A percentile compares a stretch with the other conserved stretches of the same genome.
Conservation (phyloP, 2,329 filamentous ascomycete genomes). For the Myriosclerotinia scirpicola region DNA sequence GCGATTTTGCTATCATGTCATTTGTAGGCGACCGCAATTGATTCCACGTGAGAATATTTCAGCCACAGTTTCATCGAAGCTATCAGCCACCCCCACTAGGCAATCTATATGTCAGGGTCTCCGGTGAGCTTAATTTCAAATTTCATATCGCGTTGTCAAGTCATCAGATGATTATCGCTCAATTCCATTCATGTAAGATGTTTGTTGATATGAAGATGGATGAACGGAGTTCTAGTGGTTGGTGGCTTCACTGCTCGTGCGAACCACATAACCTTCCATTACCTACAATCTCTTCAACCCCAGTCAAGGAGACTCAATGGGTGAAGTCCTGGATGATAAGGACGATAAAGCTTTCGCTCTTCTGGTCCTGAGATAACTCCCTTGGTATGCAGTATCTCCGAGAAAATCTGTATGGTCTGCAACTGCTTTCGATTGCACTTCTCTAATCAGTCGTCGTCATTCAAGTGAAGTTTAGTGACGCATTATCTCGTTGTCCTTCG, state of each 20-base stretch:
- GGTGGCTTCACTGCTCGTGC: neutral
- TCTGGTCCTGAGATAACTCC: neutral
- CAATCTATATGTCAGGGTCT: neutral
- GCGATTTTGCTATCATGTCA: conserved; percentile 22
- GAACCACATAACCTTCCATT: too few species aligned
- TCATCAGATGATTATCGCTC: neutral
- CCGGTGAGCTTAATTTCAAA: neutral
- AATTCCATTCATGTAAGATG: too few species aligned
- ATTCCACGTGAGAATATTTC: neutral
- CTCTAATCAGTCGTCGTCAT: neutral
- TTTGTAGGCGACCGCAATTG: neutral
- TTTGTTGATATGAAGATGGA: neutral
- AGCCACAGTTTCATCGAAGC: neutral
- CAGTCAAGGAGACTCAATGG: neutral
- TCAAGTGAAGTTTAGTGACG: neutral
- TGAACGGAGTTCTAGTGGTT: neutral
- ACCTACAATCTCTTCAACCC: neutral
- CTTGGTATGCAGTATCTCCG: neutral
- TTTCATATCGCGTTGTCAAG: neutral
- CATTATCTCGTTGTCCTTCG: neutral
- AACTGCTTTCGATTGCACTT: neutral
- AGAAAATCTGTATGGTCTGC: neutral
- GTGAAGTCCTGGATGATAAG: neutral
- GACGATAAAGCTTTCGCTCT: neutral
- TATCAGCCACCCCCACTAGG: conserved; percentile 19